Percentiles rank a stretch among this genome's conserved stretches.
Evolutionary conservation across 257 asterid species (phyloP).

Genomic region (Eucommia ulmoides): DNA sequence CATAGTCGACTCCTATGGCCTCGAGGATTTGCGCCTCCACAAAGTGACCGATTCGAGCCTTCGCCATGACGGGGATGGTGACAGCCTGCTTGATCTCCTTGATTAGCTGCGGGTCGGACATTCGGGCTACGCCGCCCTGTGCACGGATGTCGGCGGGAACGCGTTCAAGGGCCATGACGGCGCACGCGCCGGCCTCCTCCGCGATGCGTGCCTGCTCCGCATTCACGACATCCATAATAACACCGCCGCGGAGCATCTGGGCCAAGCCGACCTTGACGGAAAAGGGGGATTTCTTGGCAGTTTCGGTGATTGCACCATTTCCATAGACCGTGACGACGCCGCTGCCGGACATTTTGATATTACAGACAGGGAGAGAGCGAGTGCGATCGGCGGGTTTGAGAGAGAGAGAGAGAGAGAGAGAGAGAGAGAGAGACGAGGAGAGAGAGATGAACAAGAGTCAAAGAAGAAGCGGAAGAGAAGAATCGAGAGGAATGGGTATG

Average conservation of each 20-base stretch:
- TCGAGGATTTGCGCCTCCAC: constrained; percentile 92
- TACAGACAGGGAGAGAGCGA: no score
- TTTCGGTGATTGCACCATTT: constrained; percentile 81
- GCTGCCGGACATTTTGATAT: constrained; percentile 88
- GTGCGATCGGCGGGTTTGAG: no score
- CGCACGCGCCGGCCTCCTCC: constrained; percentile 93
- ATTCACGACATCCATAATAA: constrained; percentile 87
- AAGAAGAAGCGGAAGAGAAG: no score
- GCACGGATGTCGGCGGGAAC: constrained; percentile 92
- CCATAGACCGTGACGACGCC: constrained; percentile 88
- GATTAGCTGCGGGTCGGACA: constrained; percentile 82
- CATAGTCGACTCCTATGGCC: constrained; percentile 72
- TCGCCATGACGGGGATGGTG: constrained; percentile 89
- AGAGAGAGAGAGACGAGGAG: no score
- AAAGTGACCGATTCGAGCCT: constrained; percentile 78
- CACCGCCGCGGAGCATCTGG: constrained; percentile 96
- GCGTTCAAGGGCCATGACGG: constrained; percentile 92
- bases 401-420: no score
- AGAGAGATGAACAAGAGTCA: no score
- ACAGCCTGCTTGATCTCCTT: constrained; percentile 84
- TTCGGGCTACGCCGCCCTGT: constrained; percentile 89
- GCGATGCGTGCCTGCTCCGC: constrained; percentile 93
- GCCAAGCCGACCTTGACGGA: constrained; percentile 90
- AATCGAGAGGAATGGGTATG: no score
- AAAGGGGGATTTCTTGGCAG: constrained; percentile 71